These are phyloP conservation scores for Nakazawaea wickerhamii DNA, from an alignment of 805 yeast genomes.

Conservation along the genomic window DNA sequence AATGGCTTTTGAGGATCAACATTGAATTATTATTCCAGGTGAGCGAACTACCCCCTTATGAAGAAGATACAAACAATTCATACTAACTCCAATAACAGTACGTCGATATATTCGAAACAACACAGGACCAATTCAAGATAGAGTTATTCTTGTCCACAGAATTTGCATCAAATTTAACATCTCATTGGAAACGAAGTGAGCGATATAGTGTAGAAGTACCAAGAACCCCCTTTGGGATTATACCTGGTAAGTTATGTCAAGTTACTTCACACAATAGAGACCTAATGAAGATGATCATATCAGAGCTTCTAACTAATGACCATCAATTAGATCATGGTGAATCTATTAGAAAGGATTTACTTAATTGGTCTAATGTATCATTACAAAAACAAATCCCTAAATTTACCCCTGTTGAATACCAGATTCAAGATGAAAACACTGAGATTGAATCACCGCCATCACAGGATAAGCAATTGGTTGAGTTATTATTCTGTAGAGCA, in stretches of 20 bases:
- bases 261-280: not conserved
- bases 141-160: constrained; percentile 1
- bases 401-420: not conserved
- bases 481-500: constrained; percentile 19
- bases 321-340: not conserved
- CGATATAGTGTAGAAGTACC: not conserved
- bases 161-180: not conserved
- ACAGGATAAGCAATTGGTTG: not conserved
- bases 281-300: not conserved
- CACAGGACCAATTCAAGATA: not conserved
- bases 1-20: not conserved
- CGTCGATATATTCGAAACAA: not conserved
- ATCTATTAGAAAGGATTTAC: not conserved
- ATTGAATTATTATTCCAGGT: not conserved
- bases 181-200: not conserved
- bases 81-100: not conserved
- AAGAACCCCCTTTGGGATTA: constrained; percentile 3
- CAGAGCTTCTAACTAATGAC: not conserved
- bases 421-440: not conserved
- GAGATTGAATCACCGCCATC: too few species aligned
- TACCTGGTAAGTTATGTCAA: not conserved
- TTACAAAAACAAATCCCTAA: not conserved
- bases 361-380: not conserved
- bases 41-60: not conserved
- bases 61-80: not conserved